These are phyloP conservation scores for Colletotrichum plurivorum DNA, from an alignment of 2,329 filamentous ascomycete genomes.

Conservation along the genomic window DNA sequence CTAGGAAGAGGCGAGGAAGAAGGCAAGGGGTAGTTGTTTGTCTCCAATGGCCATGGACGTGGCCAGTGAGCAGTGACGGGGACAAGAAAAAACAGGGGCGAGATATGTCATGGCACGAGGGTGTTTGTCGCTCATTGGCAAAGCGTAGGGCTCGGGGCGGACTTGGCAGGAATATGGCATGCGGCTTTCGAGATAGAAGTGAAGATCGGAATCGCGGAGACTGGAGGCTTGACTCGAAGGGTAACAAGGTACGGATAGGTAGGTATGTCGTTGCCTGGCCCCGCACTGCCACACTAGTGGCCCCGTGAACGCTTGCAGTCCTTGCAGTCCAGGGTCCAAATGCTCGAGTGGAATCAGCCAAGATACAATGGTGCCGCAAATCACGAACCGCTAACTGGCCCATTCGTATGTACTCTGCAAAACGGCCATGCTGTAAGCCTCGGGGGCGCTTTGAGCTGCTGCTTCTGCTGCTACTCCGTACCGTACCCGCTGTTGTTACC, in stretches of 20 bases:
- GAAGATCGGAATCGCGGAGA: slow-evolving; percentile 41
- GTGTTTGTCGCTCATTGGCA: slow-evolving; percentile 27
- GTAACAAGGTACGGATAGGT: too few relatives aligned
- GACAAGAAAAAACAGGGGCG: slow-evolving; percentile 26
- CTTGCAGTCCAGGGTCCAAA: slow-evolving; percentile 37
- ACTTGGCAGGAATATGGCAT: slow-evolving; percentile 36
- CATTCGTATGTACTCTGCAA: slow-evolving; percentile 9
- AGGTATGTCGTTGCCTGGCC: slow-evolving; percentile 38
- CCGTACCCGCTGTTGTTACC: neutral
- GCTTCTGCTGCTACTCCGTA: neutral
- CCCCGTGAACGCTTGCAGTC: slow-evolving; percentile 38
- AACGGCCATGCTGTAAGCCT: neutral
- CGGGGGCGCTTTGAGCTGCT: neutral
- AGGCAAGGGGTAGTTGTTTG: slow-evolving; percentile 24
- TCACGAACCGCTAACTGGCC: slow-evolving; percentile 27
- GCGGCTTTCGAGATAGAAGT: slow-evolving; percentile 37
- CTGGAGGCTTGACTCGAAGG: slow-evolving; percentile 36
- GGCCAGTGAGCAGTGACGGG: slow-evolving; percentile 23
- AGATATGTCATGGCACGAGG: slow-evolving; percentile 27
- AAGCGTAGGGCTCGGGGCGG: slow-evolving; percentile 27
- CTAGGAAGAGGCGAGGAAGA: neutral
- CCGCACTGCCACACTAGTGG: slow-evolving; percentile 40
- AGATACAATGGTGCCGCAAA: slow-evolving; percentile 36
- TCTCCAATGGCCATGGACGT: neutral
- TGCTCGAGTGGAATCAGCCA: slow-evolving; percentile 37